Conservation (phyloP, 306 rosid genomes). For the Fagus sylvatica region DNA sequence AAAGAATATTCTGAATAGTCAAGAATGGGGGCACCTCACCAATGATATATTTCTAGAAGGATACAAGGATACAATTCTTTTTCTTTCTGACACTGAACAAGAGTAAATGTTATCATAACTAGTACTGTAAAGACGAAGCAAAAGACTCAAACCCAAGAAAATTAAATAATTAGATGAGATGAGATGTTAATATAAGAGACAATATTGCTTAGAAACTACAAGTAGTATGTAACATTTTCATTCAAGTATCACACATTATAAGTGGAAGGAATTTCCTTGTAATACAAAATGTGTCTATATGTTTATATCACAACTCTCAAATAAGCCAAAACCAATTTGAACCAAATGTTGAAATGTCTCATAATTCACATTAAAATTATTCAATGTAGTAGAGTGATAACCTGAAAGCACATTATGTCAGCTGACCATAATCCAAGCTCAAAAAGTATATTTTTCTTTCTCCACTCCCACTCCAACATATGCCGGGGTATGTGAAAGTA, state of each 20-base stretch:
- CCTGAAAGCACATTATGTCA: constrained; percentile 95
- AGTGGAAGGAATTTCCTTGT: constrained; percentile 10
- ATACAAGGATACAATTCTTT: too few relatives aligned
- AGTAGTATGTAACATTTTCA: constrained; percentile 1
- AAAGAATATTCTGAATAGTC: too few relatives aligned
- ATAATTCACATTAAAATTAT: not conserved
- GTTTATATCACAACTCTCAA: constrained; percentile 5
- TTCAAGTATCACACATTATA: not conserved
- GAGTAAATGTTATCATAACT: not conserved
- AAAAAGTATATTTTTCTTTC: constrained; percentile 60
- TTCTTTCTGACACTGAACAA: not conserved
- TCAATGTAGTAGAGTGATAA: constrained; percentile 29
- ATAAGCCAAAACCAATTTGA: constrained; percentile 6
- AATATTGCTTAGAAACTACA: constrained; percentile 11
- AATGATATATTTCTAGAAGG: too few relatives aligned
- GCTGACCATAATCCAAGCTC: constrained; percentile 92
- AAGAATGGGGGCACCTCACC: too few relatives aligned
- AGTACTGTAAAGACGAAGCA: not conserved
- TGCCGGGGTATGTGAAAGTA: constrained; percentile 69
- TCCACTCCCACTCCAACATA: constrained; percentile 84
- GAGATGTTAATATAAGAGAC: not conserved
- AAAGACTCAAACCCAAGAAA: not conserved
- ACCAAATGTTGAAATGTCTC: constrained; percentile 16
- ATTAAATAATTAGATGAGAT: not conserved
- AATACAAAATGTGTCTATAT: constrained; percentile 6